These are phyloP conservation scores for Tolypocladium endophyticum DNA, from an alignment of 2,329 filamentous ascomycete species.

Conservation along the genomic window DNA sequence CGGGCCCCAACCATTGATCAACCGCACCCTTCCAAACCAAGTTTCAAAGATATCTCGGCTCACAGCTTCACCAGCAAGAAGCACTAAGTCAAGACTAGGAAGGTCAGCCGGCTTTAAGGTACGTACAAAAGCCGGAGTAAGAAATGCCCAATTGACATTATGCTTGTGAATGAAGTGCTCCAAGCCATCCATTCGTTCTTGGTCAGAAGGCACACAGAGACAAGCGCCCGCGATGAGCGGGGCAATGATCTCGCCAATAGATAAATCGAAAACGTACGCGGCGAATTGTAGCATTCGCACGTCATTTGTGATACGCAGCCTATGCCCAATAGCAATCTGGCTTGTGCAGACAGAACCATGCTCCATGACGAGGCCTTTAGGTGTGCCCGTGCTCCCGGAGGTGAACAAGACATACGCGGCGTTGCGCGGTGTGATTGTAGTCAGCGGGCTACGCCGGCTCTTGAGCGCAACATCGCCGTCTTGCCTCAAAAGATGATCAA, in stretches of 20 bases:
- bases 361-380: background rate
- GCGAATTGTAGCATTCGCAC: background rate
- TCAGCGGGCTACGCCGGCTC: too few species aligned
- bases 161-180: conserved; percentile 1
- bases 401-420: background rate
- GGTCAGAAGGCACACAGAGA: background rate
- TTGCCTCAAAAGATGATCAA: background rate
- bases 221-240: background rate
- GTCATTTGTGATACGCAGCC: background rate
- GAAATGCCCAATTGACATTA: conserved; percentile 1
- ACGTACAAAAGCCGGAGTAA: conserved; percentile 3
- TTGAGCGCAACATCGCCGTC: background rate
- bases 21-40: conserved; percentile 3
- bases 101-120: conserved; percentile 1
- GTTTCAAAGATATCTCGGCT: conserved; percentile 1
- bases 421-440: background rate
- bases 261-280: background rate
- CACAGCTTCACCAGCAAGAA: conserved; percentile 3
- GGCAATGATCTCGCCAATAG: background rate
- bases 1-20: conserved; percentile 8
- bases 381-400: background rate
- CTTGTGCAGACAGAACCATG: background rate
- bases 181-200: conserved; percentile 1
- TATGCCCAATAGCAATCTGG: background rate
- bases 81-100: conserved; percentile 1